Evolutionary conservation across 768 basidiomycete species (phyloP).

Genomic region (Exsudoporus frostii): DNA sequence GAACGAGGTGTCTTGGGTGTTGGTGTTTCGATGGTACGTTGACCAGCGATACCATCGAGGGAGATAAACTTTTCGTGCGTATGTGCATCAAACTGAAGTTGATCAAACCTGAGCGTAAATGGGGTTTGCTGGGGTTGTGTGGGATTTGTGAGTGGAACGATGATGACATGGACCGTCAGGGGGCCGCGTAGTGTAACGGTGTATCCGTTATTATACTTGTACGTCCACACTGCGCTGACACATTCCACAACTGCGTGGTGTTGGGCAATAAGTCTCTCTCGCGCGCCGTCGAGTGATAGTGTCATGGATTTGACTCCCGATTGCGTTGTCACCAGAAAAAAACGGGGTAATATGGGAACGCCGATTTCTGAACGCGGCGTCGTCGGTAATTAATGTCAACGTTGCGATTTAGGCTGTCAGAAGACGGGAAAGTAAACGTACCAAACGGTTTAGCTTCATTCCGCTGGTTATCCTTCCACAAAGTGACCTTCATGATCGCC

Average conservation of each 20-base stretch:
- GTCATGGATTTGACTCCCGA: slow-evolving; percentile 85
- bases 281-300: slow-evolving; percentile 72
- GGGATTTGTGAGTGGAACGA: slow-evolving; percentile 26
- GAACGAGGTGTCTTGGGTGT: slow-evolving; percentile 37
- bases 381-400: slow-evolving; percentile 8
- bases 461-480: slow-evolving; percentile 84
- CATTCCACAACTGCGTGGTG: slow-evolving; percentile 61
- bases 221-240: slow-evolving; percentile 74
- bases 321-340: slow-evolving; percentile 81
- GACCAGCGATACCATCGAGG: slow-evolving; percentile 58
- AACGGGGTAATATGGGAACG: slow-evolving; percentile 74
- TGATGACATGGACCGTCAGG: slow-evolving; percentile 59
- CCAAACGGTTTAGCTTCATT: slow-evolving; percentile 83
- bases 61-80: slow-evolving; percentile 71
- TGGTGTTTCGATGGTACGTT: slow-evolving; percentile 43
- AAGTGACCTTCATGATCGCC: slow-evolving; percentile 72
- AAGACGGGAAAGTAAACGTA: slow-evolving; percentile 35
- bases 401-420: slow-evolving; percentile 2
- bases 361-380: slow-evolving; percentile 59
- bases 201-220: slow-evolving; percentile 76
- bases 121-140: slow-evolving; percentile 18
- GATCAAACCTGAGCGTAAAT: slow-evolving; percentile 60
- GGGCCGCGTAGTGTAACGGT: slow-evolving; percentile 74
- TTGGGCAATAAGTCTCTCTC: slow-evolving; percentile 58
- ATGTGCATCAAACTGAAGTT: slow-evolving; percentile 71